A percentile compares a stretch with the other conserved stretches of the same genome.
phyloP scores from a whole-genome alignment of 768 basidiomycete genomes.

The Tubosaeta sp. region DNA sequence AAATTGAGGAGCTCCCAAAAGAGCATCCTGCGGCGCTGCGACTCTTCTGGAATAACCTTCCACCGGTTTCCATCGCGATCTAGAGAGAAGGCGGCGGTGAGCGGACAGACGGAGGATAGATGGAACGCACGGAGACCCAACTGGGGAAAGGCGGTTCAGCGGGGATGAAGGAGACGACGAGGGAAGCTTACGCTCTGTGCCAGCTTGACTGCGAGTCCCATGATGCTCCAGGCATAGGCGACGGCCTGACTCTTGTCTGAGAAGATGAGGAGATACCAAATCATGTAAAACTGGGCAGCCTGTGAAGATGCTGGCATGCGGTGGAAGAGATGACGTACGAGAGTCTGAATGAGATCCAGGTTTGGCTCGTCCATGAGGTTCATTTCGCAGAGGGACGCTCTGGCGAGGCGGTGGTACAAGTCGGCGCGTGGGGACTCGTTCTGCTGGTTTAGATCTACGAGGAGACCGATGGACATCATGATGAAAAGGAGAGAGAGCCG shows the following conservation, averaged over 20 bases:
- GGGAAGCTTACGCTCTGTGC: conserved; percentile 60
- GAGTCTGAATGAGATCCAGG: conserved; percentile 64
- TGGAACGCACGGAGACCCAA: conserved; percentile 59
- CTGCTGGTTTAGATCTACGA: conserved; percentile 58
- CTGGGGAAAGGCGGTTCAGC: conserved; percentile 30
- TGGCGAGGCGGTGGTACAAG: conserved; percentile 61
- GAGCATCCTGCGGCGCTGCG: conserved; percentile 62
- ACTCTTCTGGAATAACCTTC: conserved; percentile 67
- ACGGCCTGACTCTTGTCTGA: conserved; percentile 71
- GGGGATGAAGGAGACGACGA: background rate
- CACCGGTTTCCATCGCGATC: conserved; percentile 64
- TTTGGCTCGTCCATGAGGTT: conserved; percentile 74
- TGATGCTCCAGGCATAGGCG: conserved; percentile 71
- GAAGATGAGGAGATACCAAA: conserved; percentile 71
- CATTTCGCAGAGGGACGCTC: conserved; percentile 67
- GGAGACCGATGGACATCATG: conserved; percentile 67
- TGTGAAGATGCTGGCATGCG: conserved; percentile 29
- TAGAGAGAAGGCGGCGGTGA: conserved; percentile 32
- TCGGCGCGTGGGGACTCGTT: conserved; percentile 56
- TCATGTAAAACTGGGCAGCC: conserved; percentile 59
- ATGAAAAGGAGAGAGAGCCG: conserved; percentile 65
- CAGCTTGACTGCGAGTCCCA: conserved; percentile 70
- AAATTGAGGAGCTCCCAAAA: conserved; percentile 75
- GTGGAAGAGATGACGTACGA: conserved; percentile 38
- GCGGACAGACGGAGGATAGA: conserved; percentile 7